Base-by-base conservation (phyloP, 257 asterid genomes). In the Osmanthus fragrans region DNA sequence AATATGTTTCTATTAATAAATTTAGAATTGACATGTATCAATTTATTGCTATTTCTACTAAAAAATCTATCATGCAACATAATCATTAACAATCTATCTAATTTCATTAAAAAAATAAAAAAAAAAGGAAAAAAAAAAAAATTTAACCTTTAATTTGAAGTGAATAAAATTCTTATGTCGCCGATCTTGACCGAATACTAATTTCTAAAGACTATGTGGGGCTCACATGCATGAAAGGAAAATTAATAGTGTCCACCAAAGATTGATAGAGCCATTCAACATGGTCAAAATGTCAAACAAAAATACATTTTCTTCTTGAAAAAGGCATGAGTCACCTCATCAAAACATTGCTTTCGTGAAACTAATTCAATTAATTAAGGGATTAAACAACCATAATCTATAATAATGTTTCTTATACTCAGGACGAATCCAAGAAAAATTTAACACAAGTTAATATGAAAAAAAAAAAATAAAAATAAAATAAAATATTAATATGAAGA, bases 151-250 rank as follows among this genome's bases (percentile, higher is more conserved):
- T 13, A 45, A 30, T 45, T 8, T 30, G 60, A 3, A 3, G 68
- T 25, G 68, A 63, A 21, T 25, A 16, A 12, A 13, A 16, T 77
- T 47, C 51, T 32, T 83, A 30, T 84, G 91, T 85, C 54, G 89
- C 87, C 89, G 76, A 66, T 85, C 70, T 88, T 88, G 89, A 88
- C 89, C 58, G 71, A 25, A 76, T 34, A 36, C 42, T 32, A 5
- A 1, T 60, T 30, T 32, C 16, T 77, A 36, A 51, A 68, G 79
- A 63, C 84, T 54, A 75, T 49, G 23, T 83, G 54, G 45, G 63
- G 73, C 27, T 45, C 58, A 51, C 64, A 72, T 42, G 29, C 65
- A 19, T 23, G 75, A 74, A 63, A 40, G n/a, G 80, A 80, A 45
- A 69, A 58, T 74, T 40, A 37, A 69, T 73, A 25, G 1, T 67